Base-by-base conservation (phyloP, 805 yeast genomes). In the Ogataea pignaliae region DNA sequence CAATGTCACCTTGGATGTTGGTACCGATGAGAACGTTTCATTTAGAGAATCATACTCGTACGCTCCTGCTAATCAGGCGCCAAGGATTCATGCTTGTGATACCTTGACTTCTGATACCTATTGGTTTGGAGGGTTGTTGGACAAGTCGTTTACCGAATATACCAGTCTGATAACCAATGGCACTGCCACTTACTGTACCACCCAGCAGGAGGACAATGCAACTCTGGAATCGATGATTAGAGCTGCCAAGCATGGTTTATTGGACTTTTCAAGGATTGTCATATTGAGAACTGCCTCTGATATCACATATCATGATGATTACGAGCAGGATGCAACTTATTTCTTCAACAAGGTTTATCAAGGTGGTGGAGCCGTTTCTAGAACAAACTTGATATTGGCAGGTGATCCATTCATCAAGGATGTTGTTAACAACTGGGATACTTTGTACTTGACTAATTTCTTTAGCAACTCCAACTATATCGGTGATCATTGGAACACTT, bases 181-280 rank as follows among this genome's bases (percentile, higher is more conserved):
- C 42, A 70, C 81, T 34, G 84, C 78, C 21, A 64, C 62, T 11
- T 81, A 79, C 67, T 78, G 84, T 60, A 57, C 80, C 36, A 73
- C 84, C 37, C 83, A 82, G 43, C 85, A 80, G 61, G 87, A 81
- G 61, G 87, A 81, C 57, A 76, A 79, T 57, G 86, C 86, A 14
- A 68, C 81, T 13, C 71, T 81, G 55, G 84, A 80, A 59, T 76
- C 79, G 9, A 61, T 81, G 44, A 53, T 78, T 37, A 73, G 87
- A 66, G 71, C 73, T 55, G 76, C 75, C 48, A 66, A 65, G 47
- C 68, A 66, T 51, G 83, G 81, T 10, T 67, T 79, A 47, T 78
- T 75, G 41, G 83, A 78, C 59, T 81, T 64, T 58, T 63, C 72
- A 46, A 73, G 85, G 63, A 69, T 81, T 47, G 77, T 79, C 11